Base-by-base conservation (phyloP, 345 rosid species). In the Euphorbia peplus region DNA sequence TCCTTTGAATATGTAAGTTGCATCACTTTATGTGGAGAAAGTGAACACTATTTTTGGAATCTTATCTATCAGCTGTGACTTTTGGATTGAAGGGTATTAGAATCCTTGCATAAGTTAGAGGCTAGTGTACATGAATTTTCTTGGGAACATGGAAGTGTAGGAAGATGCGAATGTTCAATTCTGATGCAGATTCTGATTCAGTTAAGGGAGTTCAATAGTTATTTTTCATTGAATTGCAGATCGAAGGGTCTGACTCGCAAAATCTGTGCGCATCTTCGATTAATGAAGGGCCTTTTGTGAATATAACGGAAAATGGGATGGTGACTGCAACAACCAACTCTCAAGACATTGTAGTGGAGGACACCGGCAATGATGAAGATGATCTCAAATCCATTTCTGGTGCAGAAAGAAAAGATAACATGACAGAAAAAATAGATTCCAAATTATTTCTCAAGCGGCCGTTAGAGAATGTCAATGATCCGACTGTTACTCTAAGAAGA, bases 221-320 rank as follows among this genome's bases (percentile, higher is more conserved):
- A 63, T 15, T 14, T 8, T 22, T 60, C 39, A 21, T 58, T 28
- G n/a, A 67, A 2, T 50, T 67, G 73, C 76, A 74, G 83, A 48
- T 50, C 71, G 70, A 60, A 57, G 59, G 22, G 12, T 67, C 74
- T 48, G 22, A 48, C 39, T 15, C 61, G 60, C 53, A 76, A 9
- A 2, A 12, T 18, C 71, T 47, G 5, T 9, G 29, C 18, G 67
- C 76, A 61, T 68, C 80, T 59, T 69, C 76, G 4, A 76, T 78
- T 39, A 83, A 80, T 74, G 83, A 70, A 52, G 83, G 69, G 14
- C 86, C 86, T 50, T 78, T 48, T 25, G 42, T 84, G 53, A 76
- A 80, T 50, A 78, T 76, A 14, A 47, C 5, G 25, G 86, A 64
- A 44, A 75, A 73, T 63, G 88, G 83, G 68, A 72, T 76, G 82